A percentile compares a stretch with the other conserved stretches of the same genome.
Conservation (phyloP, 768 basidiomycete genomes). For the Sistotremastrum niveocremeum region DNA sequence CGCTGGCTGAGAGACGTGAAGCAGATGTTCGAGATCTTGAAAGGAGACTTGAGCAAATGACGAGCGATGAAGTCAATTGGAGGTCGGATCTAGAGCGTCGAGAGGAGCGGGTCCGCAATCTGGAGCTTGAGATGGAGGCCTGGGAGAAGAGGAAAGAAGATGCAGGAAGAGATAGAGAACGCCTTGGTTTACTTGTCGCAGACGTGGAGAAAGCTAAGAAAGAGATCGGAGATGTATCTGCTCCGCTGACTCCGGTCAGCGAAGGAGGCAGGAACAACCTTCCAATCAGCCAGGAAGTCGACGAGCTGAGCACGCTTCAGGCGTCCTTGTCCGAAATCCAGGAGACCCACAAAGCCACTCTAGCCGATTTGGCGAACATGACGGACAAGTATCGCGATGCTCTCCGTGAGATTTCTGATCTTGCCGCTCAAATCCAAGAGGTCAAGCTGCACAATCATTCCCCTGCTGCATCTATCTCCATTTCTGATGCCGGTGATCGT, state of each 20-base stretch:
- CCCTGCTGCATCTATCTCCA: constrained; percentile 12
- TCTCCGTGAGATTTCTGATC: constrained; percentile 82
- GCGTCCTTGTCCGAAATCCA: constrained; percentile 35
- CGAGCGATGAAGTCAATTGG: constrained; percentile 70
- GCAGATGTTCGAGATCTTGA: constrained; percentile 62
- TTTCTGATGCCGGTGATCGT: constrained; percentile 22
- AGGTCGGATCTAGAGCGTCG: constrained; percentile 72
- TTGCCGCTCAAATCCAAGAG: constrained; percentile 84
- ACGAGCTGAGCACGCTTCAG: constrained; percentile 7
- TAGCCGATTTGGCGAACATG: constrained; percentile 66
- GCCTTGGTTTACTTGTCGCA: constrained; percentile 53
- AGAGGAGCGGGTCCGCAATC: constrained; percentile 57
- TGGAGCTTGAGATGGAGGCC: constrained; percentile 68
- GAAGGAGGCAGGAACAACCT: too few relatives aligned
- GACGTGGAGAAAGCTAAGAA: constrained; percentile 49
- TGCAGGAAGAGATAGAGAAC: constrained; percentile 48
- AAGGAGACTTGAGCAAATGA: constrained; percentile 50
- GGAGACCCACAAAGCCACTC: constrained; percentile 66
- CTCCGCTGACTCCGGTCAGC: too few relatives aligned
- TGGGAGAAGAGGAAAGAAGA: constrained; percentile 64
- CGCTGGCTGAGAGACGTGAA: constrained; percentile 59
- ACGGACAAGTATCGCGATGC: constrained; percentile 80
- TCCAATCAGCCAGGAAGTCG: too few relatives aligned
- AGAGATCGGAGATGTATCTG: not conserved
- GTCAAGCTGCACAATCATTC: constrained; percentile 45